Base-by-base conservation (phyloP, 495 filamentous ascomycete genomes). In the Diplogelasinospora grovesii region DNA sequence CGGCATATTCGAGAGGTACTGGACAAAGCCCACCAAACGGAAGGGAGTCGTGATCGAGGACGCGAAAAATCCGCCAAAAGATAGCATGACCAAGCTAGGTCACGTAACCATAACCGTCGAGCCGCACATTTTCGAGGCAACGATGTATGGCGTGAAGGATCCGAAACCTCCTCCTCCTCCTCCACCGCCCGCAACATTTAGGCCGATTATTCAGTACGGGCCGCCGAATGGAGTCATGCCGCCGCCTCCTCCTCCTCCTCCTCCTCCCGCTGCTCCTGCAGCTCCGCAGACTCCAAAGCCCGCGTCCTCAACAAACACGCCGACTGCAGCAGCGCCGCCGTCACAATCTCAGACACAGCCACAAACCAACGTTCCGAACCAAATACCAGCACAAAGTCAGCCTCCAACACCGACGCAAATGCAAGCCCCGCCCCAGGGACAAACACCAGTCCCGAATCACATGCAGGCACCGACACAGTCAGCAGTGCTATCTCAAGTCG, bases 1-100 rank as follows among this genome's bases (percentile, higher is more conserved):
- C 48, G 83, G 85, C 13, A 81, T 95, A 24, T 85, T 99, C 45
- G 88, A 92, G 45, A 85, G 84, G 50, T 97, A 93, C 61, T 96
- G 89, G 83, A 83, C 83, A 8, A 95, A 96, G 52, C 88, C 89
- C 5, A 74, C 77, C 41, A 94, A 89, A 66, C 78, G 79, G 36
- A 88, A 85, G 63, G 80, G 85, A 19, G 73, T 74, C 19, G 65
- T 77, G 9, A 79, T 83, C 45, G 72, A 83, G 40, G 78, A 85
- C 33, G 61, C 71, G 8, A 76, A 80, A 48, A 93, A 94, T 48
- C 90, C 89, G 1, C 74, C 85, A 4, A 86, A 86, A 54, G 85
- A 94, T 31, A 83, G 78, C 46, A 95, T 96, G 88, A 66, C 73
- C 30, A 89, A 83, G 60, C 68, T 95, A 14, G 90, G 90, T 20